These are phyloP conservation scores for Cordyceps farinosa DNA, from an alignment of 2,329 filamentous ascomycete species.

Conservation along the genomic window DNA sequence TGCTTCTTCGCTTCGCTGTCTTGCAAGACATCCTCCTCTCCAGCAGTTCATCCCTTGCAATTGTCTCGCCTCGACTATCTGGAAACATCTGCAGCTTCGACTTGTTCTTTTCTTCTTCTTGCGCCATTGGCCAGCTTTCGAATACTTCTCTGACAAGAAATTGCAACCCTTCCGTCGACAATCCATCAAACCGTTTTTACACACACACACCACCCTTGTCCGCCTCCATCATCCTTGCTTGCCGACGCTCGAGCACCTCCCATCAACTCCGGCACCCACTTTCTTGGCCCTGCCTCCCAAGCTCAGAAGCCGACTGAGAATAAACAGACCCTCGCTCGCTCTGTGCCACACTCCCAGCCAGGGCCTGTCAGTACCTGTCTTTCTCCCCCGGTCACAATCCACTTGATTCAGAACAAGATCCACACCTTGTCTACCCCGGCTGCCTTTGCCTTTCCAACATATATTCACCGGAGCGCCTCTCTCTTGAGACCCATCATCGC, in stretches of 20 bases:
- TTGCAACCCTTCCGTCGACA: background rate
- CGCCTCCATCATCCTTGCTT: constrained; percentile 5
- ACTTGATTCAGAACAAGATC: constrained; percentile 18
- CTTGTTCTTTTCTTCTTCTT: background rate
- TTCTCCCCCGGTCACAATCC: constrained; percentile 18
- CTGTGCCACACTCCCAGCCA: constrained; percentile 12
- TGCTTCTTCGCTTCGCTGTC: background rate
- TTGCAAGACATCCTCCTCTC: constrained; percentile 7
- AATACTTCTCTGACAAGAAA: background rate
- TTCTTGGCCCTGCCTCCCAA: constrained; percentile 12
- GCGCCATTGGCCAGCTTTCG: background rate
- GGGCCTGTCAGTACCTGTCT: constrained; percentile 18
- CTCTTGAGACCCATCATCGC: constrained; percentile 6
- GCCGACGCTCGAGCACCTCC: constrained; percentile 16
- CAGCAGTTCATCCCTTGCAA: background rate
- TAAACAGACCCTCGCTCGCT: constrained; percentile 16
- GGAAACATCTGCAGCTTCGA: background rate
- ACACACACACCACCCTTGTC: background rate
- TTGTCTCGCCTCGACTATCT: constrained; percentile 3
- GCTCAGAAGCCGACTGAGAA: constrained; percentile 8
- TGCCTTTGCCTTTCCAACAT: constrained; percentile 14
- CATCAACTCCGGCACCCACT: constrained; percentile 13
- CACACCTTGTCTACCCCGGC: constrained; percentile 16
- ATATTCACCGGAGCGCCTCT: constrained; percentile 18
- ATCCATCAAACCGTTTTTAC: constrained; percentile 6